phyloP scores from a whole-genome alignment of 371 early-diverging fungal species.

The Apophysomyces elegans region DNA sequence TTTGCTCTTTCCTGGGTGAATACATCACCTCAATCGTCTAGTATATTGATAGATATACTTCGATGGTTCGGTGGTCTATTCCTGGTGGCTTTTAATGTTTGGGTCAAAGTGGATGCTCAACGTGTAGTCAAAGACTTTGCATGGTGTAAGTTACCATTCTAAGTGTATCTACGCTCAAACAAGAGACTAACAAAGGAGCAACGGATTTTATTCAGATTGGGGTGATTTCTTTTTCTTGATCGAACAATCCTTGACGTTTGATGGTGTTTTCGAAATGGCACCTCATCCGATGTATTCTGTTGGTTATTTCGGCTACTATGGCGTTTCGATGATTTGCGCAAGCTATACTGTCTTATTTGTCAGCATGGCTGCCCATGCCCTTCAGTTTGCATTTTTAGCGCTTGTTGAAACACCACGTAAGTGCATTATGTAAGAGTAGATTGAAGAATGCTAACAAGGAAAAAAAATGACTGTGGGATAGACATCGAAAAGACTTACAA shows the following conservation, averaged over 20 bases:
- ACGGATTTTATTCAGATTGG: conserved; percentile 66
- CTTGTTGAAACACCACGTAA: conserved; percentile 88
- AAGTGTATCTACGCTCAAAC: no score
- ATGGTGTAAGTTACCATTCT: conserved; percentile 70
- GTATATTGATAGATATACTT: conserved; percentile 53
- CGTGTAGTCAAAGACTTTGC: conserved; percentile 92
- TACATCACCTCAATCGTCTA: conserved; percentile 35
- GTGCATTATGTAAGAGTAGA: conserved; percentile 1
- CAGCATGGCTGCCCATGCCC: conserved; percentile 79
- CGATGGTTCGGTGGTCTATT: conserved; percentile 75
- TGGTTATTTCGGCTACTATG: conserved; percentile 93
- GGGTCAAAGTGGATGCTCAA: conserved; percentile 91
- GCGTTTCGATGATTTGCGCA: conserved; percentile 78
- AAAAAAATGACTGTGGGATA: conserved; percentile 5
- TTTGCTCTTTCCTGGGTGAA: conserved; percentile 73
- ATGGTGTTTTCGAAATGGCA: conserved; percentile 91
- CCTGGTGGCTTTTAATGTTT: conserved; percentile 81
- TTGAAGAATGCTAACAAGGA: background rate
- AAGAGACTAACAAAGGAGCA: no score
- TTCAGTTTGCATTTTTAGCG: conserved; percentile 82
- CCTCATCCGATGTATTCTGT: conserved; percentile 97
- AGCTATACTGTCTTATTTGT: conserved; percentile 85
- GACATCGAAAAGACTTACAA: conserved; percentile 89
- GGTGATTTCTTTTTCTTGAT: conserved; percentile 94
- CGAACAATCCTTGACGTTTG: conserved; percentile 78